Evolutionary conservation across 768 basidiomycete genomes (phyloP).

Genomic region (Pulveroboletus frians): DNA sequence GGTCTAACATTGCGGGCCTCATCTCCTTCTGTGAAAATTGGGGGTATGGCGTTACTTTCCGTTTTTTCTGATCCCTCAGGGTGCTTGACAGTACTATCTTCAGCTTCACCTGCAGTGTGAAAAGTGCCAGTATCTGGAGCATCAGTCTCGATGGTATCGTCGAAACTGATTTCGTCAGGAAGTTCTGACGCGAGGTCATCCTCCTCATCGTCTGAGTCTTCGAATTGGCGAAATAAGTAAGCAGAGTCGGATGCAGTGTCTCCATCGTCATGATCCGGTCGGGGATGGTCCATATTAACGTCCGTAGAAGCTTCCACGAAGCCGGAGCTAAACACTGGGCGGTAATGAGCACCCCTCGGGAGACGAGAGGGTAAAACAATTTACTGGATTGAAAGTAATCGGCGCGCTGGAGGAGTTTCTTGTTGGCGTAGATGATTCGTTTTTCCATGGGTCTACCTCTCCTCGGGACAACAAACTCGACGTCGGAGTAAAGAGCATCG

Average conservation of each 20-base stretch:
- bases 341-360: background rate
- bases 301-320: conserved; percentile 55
- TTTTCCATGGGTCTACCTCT: conserved; percentile 34
- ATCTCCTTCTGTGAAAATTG: conserved; percentile 4
- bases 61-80: background rate
- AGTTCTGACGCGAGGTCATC: conserved; percentile 38
- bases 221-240: conserved; percentile 31
- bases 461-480: conserved; percentile 70
- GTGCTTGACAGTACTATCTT: conserved; percentile 1
- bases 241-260: conserved; percentile 51
- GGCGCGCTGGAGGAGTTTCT: conserved; percentile 59
- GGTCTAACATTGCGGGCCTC: conserved; percentile 27
- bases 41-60: background rate
- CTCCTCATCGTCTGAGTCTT: conserved; percentile 52
- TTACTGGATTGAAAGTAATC: conserved; percentile 77
- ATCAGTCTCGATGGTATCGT: conserved; percentile 24
- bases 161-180: conserved; percentile 30
- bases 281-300: conserved; percentile 22
- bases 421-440: conserved; percentile 61
- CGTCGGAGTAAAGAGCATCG: conserved; percentile 80
- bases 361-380: conserved; percentile 3
- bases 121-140: conserved; percentile 4
- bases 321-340: conserved; percentile 65
- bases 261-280: conserved; percentile 30
- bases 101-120: conserved; percentile 2